Base-by-base conservation (phyloP, 2,329 filamentous ascomycete species). In the Annulohypoxylon truncatum region DNA sequence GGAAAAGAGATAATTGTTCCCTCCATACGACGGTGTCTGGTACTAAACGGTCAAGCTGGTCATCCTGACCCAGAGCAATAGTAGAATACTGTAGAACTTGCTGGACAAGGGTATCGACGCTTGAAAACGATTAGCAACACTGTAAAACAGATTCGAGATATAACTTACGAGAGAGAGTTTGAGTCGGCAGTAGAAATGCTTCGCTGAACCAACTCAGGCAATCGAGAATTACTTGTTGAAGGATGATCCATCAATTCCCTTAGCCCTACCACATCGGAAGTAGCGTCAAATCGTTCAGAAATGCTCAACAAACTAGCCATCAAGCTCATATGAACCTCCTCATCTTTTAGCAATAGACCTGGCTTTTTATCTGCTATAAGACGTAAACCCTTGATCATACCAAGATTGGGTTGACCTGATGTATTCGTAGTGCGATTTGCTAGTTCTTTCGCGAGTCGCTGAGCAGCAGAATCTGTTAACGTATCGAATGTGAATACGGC, bases 1-100 rank as follows among this genome's bases (percentile, higher is more conserved):
- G 78, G 61, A 93, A 84, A 1, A 79, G 80, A 0, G 76, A 74
- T 2, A 97, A 78, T 12, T 91, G 86, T 12, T 82, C 71, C 71
- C 85, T 83, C 94, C 94, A 97, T 8, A 86, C 79, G 1, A 84
- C 79, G 0, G 82, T 79, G 69, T 85, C 85, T 0, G 93, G 93
- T 35, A 96, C 81, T 3, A 95, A 77, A 9, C 52, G 44, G 26
- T 58, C 46, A 2, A 74, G 40, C 5, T 69, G 65, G 15, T 33
- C 42, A 9, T 46, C 48, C 8, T 18, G 29, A 12, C 62, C 50
- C n/a, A 10, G 24, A 9, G 83, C 81, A 64, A 82, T 77, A 1
- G 76, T 66, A 0, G 76, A 70, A 1, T 77, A 70, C 18, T 79
- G 74, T 6, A 78, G 64, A 0, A 83, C 83, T 71, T 86, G 86